Percentiles rank a stretch among this genome's conserved stretches.
Conservation (phyloP, 345 rosid genomes). For the Noccaea bulbosa region DNA sequence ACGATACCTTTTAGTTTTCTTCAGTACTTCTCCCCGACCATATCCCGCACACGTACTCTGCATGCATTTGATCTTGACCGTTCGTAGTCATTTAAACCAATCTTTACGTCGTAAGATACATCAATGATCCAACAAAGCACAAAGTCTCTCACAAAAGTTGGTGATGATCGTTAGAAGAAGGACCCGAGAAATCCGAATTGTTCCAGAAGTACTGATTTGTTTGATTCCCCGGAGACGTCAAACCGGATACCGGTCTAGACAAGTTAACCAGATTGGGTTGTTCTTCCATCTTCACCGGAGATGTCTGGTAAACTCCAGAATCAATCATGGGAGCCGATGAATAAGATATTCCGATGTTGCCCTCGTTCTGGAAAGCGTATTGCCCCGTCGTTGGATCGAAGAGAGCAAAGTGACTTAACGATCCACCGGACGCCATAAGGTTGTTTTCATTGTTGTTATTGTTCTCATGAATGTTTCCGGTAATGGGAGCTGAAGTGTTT, state of each 20-base stretch:
- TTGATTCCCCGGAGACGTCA: conserved; percentile 43
- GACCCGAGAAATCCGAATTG: conserved; percentile 42
- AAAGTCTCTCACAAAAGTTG: conserved; percentile 41
- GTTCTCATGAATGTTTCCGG: conserved; percentile 36
- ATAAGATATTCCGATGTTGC: conserved; percentile 41
- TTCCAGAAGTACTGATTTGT: conserved; percentile 49
- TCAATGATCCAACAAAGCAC: conserved; percentile 21
- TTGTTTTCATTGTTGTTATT: conserved; percentile 34
- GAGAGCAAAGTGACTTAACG: conserved; percentile 56
- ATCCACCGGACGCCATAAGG: conserved; percentile 41
- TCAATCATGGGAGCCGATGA: conserved; percentile 50
- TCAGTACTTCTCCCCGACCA: conserved; percentile 23
- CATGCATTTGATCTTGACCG: conserved; percentile 35
- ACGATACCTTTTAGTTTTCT: conserved; percentile 27
- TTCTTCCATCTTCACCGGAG: conserved; percentile 65
- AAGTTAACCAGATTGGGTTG: conserved; percentile 46
- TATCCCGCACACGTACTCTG: conserved; percentile 12
- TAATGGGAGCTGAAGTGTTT: conserved; percentile 43
- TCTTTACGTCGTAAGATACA: conserved; percentile 22
- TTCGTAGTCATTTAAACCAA: conserved; percentile 25
- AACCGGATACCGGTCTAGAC: conserved; percentile 42
- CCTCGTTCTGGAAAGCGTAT: conserved; percentile 52
- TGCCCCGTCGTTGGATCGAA: conserved; percentile 51
- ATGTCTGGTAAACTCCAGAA: conserved; percentile 61
- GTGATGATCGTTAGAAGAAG: conserved; percentile 37